Base-by-base conservation (phyloP, 1,284 basidiomycete genomes). In the Malassezia psittaci region DNA sequence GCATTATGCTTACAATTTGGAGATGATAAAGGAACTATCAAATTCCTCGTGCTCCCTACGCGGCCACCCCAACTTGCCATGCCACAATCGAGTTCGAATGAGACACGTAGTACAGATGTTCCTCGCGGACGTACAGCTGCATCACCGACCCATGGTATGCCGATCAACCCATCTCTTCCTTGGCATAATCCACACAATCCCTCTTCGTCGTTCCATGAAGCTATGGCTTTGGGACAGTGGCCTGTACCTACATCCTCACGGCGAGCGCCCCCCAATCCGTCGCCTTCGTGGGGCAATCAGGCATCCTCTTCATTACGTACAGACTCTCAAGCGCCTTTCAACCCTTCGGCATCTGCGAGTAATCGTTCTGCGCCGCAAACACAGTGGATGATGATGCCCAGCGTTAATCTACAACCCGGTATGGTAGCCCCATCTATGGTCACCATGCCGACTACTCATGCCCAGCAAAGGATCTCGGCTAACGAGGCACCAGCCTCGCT, bases 11-110 rank as follows among this genome's bases (percentile, higher is more conserved):
- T 69, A n/a, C 64, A 69, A 54, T 53, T 67, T 47, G 72, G 72
- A 37, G 72, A 74, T 48, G 66, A 73, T 38, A 66, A 62, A 19
- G 72, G 72, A 56, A 68, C 64, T 1, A 61, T 74, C 57, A 74
- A 74, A 48, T 74, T 74, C 43, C 56, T 69, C 40, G 62, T 74
- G 13, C 54, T 6, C 32, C 13, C 41, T 9, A 19, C 41, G 41
- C 32, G 29, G 34, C 10, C 43, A 35, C 34, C 5, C 5, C n/a
- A 5, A 21, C n/a, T 2, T 33, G 10, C 11, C 5, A 5, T 18
- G 21, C 43, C 36, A 19, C 12, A 5, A 34, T 34, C 43, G 4
- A 29, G 24, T 29, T 29, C 24, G 24, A 29, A 4, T 29, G 24
- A 29, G 24, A 29, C 24, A 29, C 24, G 24, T 29, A 29, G 24